Conservation (phyloP, 768 basidiomycete species). For the Pleurotus giganteus region DNA sequence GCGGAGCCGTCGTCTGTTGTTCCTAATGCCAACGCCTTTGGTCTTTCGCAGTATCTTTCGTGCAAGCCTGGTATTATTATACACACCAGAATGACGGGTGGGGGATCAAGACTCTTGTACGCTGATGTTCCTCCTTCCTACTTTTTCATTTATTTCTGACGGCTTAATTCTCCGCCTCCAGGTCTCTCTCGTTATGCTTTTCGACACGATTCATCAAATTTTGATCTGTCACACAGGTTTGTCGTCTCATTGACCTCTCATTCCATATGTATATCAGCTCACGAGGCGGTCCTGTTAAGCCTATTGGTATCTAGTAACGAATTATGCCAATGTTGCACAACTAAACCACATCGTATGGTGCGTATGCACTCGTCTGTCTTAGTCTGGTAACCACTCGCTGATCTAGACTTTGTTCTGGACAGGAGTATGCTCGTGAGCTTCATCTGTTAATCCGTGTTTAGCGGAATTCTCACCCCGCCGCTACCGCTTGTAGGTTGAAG, state of each 20-base stretch:
- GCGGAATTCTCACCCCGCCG: not conserved
- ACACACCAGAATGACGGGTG: slow-evolving; percentile 38
- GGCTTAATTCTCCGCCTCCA: slow-evolving; percentile 12
- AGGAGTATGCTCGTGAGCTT: slow-evolving; percentile 39
- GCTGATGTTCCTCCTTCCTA: too few relatives aligned
- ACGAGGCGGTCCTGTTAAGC: slow-evolving; percentile 26
- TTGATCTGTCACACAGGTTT: slow-evolving; percentile 45
- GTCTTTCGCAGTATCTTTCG: slow-evolving; percentile 42
- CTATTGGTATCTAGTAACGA: slow-evolving; percentile 46
- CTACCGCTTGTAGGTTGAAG: slow-evolving; percentile 35
- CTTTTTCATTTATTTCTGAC: not conserved
- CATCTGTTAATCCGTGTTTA: not conserved
- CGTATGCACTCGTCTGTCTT: not conserved
- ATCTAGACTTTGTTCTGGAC: not conserved
- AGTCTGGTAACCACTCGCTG: not conserved
- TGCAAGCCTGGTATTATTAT: slow-evolving; percentile 51
- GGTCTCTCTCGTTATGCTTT: slow-evolving; percentile 38
- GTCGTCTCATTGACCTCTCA: slow-evolving; percentile 16
- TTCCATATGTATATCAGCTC: slow-evolving; percentile 2
- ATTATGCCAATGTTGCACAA: slow-evolving; percentile 22
- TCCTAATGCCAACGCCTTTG: slow-evolving; percentile 18
- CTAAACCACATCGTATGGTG: slow-evolving; percentile 12
- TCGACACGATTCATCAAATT: slow-evolving; percentile 47
- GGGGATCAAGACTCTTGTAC: slow-evolving; percentile 39
- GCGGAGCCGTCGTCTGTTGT: not conserved